Conservation (phyloP, 352 stramenopile genomes). For the Aphanomyces astaci region DNA sequence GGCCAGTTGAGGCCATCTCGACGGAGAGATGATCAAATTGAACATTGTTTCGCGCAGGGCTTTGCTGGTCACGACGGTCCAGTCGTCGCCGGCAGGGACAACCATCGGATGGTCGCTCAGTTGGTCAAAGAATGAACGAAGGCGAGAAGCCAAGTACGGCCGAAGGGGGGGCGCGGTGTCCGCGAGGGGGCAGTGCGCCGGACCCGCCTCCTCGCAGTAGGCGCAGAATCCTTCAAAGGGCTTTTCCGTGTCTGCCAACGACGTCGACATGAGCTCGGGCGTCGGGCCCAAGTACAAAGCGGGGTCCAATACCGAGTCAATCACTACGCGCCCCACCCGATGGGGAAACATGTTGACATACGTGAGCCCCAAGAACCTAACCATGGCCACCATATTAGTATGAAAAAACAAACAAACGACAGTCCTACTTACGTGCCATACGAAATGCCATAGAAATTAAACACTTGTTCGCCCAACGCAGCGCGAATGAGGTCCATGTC, state of each 20-base stretch:
- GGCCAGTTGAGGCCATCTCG: slow-evolving; percentile 1
- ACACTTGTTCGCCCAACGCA: slow-evolving; percentile 6
- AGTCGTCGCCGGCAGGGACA: neutral
- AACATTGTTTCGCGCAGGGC: neutral
- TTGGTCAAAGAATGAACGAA: slow-evolving; percentile 2
- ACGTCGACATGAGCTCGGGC: neutral
- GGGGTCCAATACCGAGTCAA: slow-evolving; percentile 12
- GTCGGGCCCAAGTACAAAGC: neutral
- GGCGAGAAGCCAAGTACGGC: neutral
- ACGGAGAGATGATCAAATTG: neutral
- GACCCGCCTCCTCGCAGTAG: slow-evolving; percentile 2
- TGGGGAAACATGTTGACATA: slow-evolving; percentile 23
- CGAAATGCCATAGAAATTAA: slow-evolving; percentile 19
- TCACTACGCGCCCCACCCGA: slow-evolving; percentile 8
- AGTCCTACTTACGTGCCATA: slow-evolving; percentile 10
- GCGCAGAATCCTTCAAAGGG: neutral
- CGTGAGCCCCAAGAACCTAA: slow-evolving; percentile 11
- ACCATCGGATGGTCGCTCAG: neutral
- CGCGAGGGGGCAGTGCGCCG: neutral
- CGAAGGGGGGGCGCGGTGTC: neutral
- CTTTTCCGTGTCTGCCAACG: neutral
- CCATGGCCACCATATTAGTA: too few relatives aligned
- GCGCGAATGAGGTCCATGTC: slow-evolving; percentile 20
- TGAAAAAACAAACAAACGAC: too few relatives aligned
- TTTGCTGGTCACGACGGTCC: neutral